These are phyloP conservation scores for Salvia rosmarinus DNA, from an alignment of 257 asterid genomes.

Conservation along the genomic window DNA sequence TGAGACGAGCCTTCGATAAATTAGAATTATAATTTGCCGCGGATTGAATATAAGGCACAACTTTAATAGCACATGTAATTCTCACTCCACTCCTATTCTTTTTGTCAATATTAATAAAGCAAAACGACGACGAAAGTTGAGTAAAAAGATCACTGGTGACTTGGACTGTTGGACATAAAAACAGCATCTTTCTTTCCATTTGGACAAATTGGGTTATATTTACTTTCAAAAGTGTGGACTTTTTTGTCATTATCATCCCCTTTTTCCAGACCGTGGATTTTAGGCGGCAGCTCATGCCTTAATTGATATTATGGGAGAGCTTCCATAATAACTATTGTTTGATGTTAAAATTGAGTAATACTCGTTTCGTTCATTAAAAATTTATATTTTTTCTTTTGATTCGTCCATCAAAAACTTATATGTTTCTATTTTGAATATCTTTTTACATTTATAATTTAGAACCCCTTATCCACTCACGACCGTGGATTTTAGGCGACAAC, in stretches of 20 bases:
- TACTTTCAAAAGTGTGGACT: background rate
- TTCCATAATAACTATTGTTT: no score
- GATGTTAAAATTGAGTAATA: no score
- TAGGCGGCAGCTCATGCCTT: background rate
- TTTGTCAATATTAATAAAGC: background rate
- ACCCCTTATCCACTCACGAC: no score
- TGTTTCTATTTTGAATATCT: no score
- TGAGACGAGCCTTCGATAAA: background rate
- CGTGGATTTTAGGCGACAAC: no score
- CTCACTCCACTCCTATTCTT: conserved; percentile 1
- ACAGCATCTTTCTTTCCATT: background rate
- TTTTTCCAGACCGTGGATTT: background rate
- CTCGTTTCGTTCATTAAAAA: no score
- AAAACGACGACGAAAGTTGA: background rate
- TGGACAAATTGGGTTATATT: background rate
- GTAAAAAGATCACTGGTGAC: background rate
- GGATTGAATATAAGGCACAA: conserved; percentile 47
- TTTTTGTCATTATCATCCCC: background rate
- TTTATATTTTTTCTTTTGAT: no score
- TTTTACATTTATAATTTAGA: no score
- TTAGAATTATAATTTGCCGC: conserved; percentile 43
- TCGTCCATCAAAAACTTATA: no score
- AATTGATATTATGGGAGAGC: no score
- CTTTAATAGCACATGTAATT: conserved; percentile 35
- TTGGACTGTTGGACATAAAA: conserved; percentile 5